A percentile compares a stretch with the other conserved stretches of the same genome.
phyloP scores from a whole-genome alignment of 257 asterid species.

The Striga asiatica region DNA sequence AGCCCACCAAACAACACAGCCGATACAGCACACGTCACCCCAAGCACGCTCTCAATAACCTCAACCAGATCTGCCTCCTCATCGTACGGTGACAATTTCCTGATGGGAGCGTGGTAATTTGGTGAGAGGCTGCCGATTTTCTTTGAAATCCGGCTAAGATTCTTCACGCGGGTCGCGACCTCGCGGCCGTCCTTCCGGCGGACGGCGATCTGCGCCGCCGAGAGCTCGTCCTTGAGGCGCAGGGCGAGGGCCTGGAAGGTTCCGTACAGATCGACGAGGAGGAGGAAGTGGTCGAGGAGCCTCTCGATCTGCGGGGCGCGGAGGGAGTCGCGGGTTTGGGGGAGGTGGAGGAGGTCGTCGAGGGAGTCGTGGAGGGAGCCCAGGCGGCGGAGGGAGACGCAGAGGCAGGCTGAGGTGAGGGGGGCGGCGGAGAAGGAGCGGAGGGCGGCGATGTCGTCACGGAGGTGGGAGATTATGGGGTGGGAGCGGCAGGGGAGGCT shows the following conservation, averaged over 20 bases:
- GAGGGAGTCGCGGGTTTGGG: slow-evolving; percentile 60
- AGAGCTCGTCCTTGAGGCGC: slow-evolving; percentile 49
- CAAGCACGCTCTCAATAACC: slow-evolving; percentile 40
- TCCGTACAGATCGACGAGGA: slow-evolving; percentile 62
- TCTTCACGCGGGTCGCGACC: slow-evolving; percentile 25
- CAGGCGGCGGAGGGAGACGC: slow-evolving; percentile 44
- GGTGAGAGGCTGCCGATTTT: slow-evolving; percentile 40
- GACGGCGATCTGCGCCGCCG: slow-evolving; percentile 44
- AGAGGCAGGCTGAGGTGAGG: slow-evolving; percentile 43
- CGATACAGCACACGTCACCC: slow-evolving; percentile 41
- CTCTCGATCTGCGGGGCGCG: slow-evolving; percentile 33
- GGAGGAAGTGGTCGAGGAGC: slow-evolving; percentile 59
- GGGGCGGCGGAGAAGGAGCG: slow-evolving; percentile 27
- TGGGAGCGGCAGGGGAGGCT: slow-evolving; percentile 80
- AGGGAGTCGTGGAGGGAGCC: slow-evolving; percentile 58
- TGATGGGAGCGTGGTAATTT: slow-evolving; percentile 8
- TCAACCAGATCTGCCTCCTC: slow-evolving; percentile 40
- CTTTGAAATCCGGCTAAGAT: slow-evolving; percentile 36
- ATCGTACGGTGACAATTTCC: slow-evolving; percentile 24
- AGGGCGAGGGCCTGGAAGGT: slow-evolving; percentile 50
- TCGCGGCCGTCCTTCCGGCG: slow-evolving; percentile 39
- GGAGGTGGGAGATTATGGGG: slow-evolving; percentile 61
- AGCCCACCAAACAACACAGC: slow-evolving; percentile 38
- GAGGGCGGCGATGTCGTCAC: slow-evolving; percentile 36
- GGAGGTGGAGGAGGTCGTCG: slow-evolving; percentile 75